Conservation (phyloP, 805 yeast species). For the Wickerhamomyces queroliae region DNA sequence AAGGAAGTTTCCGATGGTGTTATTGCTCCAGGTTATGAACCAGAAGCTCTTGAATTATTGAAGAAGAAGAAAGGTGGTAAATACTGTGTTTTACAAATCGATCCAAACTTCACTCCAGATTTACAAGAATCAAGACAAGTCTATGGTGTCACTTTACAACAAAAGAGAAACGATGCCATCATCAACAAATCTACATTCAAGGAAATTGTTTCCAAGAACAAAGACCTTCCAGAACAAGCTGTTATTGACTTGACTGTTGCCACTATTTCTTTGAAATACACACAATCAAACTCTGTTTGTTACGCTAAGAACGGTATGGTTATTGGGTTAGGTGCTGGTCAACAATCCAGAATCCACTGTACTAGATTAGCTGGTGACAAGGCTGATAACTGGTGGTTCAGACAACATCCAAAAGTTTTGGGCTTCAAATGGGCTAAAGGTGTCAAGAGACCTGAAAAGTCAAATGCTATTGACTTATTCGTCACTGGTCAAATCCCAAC, state of each 20-base stretch:
- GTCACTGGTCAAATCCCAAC: conserved; percentile 91
- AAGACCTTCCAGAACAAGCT: conserved; percentile 86
- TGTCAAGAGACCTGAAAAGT: conserved; percentile 96
- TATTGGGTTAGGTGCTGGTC: conserved; percentile 98
- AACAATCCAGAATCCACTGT: conserved; percentile 98
- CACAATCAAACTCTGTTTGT: conserved; percentile 98
- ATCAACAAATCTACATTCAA: conserved; percentile 86
- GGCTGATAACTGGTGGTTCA: conserved; percentile 99
- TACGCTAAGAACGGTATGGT: conserved; percentile 99
- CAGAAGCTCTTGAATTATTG: conserved; percentile 86
- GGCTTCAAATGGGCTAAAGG: conserved; percentile 98
- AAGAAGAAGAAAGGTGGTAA: conserved; percentile 95
- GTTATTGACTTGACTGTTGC: conserved; percentile 92
- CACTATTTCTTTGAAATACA: conserved; percentile 93
- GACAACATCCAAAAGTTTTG: conserved; percentile 95
- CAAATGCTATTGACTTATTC: conserved; percentile 92
- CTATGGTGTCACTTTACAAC: conserved; percentile 91
- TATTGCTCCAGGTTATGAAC: conserved; percentile 94
- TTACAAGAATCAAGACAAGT: conserved; percentile 86
- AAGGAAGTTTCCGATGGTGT: conserved; percentile 98
- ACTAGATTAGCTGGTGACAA: conserved; percentile 99
- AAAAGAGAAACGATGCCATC: conserved; percentile 96
- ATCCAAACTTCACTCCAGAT: conserved; percentile 88
- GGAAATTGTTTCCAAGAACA: conserved; percentile 86
- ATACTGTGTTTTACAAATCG: conserved; percentile 93